phyloP scores from a whole-genome alignment of 2,329 filamentous ascomycete species.

The Paracorniculantispora psalliotae region DNA sequence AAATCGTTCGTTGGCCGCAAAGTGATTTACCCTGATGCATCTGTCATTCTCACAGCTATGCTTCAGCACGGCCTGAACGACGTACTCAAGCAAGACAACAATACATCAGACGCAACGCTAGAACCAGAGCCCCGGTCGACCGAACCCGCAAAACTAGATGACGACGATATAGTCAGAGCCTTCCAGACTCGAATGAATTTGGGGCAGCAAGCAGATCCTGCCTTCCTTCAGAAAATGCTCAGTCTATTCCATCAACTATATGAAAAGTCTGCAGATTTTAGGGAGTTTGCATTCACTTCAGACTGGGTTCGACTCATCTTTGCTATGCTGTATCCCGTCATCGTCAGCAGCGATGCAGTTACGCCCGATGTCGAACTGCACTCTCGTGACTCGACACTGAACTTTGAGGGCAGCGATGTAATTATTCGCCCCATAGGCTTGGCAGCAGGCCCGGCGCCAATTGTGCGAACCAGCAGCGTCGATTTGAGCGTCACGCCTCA shows the following conservation, averaged over 20 bases:
- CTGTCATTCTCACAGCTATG: slow-evolving; percentile 80
- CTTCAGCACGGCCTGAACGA: slow-evolving; percentile 77
- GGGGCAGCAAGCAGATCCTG: slow-evolving; percentile 29
- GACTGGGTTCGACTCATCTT: slow-evolving; percentile 78
- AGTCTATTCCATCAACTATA: slow-evolving; percentile 78
- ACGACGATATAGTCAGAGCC: neutral
- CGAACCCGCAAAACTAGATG: neutral
- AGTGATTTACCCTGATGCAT: slow-evolving; percentile 70
- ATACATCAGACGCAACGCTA: neutral
- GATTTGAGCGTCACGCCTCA: slow-evolving; percentile 45
- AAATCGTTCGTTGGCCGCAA: slow-evolving; percentile 66
- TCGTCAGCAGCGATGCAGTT: slow-evolving; percentile 81
- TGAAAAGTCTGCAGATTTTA: slow-evolving; percentile 67
- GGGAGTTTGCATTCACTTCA: slow-evolving; percentile 75
- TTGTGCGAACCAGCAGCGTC: slow-evolving; percentile 65
- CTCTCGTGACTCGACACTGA: slow-evolving; percentile 73
- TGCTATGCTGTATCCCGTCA: slow-evolving; percentile 75
- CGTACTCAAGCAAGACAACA: slow-evolving; percentile 52
- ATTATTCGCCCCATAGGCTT: slow-evolving; percentile 67
- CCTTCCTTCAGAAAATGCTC: slow-evolving; percentile 69
- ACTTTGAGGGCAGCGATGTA: slow-evolving; percentile 80
- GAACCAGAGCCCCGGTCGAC: neutral
- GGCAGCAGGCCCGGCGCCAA: slow-evolving; percentile 58
- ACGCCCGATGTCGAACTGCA: slow-evolving; percentile 82
- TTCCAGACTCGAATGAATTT: slow-evolving; percentile 14